Evolutionary conservation across 345 rosid species (phyloP).

Genomic region (Eucalyptus cladocalyx): DNA sequence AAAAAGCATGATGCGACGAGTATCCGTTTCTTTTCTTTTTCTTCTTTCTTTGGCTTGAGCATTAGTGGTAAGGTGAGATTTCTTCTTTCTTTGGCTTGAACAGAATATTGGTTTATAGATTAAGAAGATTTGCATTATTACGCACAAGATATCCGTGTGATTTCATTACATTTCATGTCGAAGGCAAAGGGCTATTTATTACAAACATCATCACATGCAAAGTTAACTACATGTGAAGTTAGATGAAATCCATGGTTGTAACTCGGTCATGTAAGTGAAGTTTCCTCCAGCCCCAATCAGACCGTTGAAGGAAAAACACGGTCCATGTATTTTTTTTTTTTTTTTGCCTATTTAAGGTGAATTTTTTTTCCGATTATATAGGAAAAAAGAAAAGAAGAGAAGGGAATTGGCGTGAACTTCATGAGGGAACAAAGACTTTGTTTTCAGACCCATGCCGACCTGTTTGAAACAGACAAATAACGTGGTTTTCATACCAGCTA

Average conservation of each 20-base stretch:
- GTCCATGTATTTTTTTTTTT: background rate
- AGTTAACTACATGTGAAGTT: background rate
- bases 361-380: background rate
- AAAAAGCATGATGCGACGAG: background rate
- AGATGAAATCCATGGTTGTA: background rate
- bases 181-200: background rate
- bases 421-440: background rate
- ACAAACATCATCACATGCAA: background rate
- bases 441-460: background rate
- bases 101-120: background rate
- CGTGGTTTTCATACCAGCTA: background rate
- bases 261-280: background rate
- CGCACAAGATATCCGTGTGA: background rate
- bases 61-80: background rate
- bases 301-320: background rate
- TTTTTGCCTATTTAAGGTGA: background rate
- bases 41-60: background rate
- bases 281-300: background rate
- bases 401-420: background rate
- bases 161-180: background rate
- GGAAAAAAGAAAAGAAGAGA: background rate
- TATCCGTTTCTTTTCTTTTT: background rate
- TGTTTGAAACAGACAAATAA: background rate
- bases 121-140: background rate
- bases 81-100: background rate